Conservation (phyloP, 2,329 filamentous ascomycete genomes). For the Fusarium begoniae region DNA sequence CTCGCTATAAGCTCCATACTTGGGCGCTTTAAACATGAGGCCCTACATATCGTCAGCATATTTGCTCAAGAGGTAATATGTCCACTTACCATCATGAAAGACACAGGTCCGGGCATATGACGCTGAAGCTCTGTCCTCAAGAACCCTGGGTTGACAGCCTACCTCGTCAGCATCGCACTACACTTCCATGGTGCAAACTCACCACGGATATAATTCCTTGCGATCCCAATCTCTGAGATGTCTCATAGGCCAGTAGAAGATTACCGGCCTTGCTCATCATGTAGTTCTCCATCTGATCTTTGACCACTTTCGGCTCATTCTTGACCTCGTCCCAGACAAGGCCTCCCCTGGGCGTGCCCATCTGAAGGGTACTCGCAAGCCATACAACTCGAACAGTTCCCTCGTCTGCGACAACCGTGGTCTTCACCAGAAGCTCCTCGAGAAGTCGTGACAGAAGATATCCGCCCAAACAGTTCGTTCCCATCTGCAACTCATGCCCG, state of each 20-base stretch:
- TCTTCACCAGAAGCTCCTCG: constrained; percentile 10
- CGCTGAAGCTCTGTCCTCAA: constrained; percentile 34
- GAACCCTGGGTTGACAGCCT: constrained; percentile 34
- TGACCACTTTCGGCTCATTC: constrained; percentile 14
- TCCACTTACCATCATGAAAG: constrained; percentile 26
- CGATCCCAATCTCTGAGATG: constrained; percentile 11
- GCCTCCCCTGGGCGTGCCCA: constrained; percentile 24
- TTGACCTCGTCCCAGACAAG: constrained; percentile 25
- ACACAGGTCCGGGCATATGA: constrained; percentile 25
- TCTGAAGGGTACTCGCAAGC: constrained; percentile 31
- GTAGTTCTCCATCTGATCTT: constrained; percentile 34
- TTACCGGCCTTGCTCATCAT: constrained; percentile 36
- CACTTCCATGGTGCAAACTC: not conserved
- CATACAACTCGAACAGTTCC: constrained; percentile 26
- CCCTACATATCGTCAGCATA: constrained; percentile 4
- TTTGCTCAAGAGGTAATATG: too few relatives aligned
- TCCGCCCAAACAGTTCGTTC: constrained; percentile 33
- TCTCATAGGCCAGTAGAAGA: constrained; percentile 21
- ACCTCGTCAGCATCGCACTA: not conserved
- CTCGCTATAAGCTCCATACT: constrained; percentile 34
- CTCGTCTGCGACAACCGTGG: not conserved
- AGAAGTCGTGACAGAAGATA: constrained; percentile 20
- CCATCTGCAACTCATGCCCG: constrained; percentile 32
- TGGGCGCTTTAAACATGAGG: constrained; percentile 28
- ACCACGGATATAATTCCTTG: constrained; percentile 28